Conservation (phyloP, 2,329 filamentous ascomycete species). For the Aureobasidium sp. region DNA sequence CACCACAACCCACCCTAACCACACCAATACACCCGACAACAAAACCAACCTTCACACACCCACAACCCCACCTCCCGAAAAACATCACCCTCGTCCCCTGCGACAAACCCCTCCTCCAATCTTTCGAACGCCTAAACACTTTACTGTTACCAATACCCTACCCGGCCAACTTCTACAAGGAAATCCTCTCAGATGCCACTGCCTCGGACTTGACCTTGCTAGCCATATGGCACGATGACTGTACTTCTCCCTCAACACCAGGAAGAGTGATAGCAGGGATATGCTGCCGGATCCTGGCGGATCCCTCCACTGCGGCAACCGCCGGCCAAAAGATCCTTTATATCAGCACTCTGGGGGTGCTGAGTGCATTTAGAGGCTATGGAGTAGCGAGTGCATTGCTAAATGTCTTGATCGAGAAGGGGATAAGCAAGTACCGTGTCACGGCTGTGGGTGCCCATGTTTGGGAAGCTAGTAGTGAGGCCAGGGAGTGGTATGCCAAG, state of each 20-base stretch:
- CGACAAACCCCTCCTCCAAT: constrained; percentile 45
- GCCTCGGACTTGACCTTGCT: constrained; percentile 49
- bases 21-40: not conserved
- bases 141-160: constrained; percentile 55
- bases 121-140: constrained; percentile 49
- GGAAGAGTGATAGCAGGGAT: constrained; percentile 39
- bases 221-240: constrained; percentile 48
- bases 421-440: constrained; percentile 42
- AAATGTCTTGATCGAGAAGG: constrained; percentile 25
- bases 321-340: constrained; percentile 39
- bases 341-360: constrained; percentile 52
- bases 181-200: constrained; percentile 48
- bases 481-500: constrained; percentile 51
- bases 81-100: constrained; percentile 48
- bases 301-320: not conserved
- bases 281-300: constrained; percentile 37
- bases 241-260: constrained; percentile 18
- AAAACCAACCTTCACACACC: not conserved
- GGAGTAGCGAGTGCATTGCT: constrained; percentile 52
- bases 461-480: constrained; percentile 55
- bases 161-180: constrained; percentile 52
- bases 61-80: constrained; percentile 28
- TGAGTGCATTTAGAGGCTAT: constrained; percentile 50
- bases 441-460: constrained; percentile 52
- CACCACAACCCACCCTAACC: not conserved